Evolutionary conservation across 164 flowering plant species (phyloP).

Genomic region (Echeveria elegans): DNA sequence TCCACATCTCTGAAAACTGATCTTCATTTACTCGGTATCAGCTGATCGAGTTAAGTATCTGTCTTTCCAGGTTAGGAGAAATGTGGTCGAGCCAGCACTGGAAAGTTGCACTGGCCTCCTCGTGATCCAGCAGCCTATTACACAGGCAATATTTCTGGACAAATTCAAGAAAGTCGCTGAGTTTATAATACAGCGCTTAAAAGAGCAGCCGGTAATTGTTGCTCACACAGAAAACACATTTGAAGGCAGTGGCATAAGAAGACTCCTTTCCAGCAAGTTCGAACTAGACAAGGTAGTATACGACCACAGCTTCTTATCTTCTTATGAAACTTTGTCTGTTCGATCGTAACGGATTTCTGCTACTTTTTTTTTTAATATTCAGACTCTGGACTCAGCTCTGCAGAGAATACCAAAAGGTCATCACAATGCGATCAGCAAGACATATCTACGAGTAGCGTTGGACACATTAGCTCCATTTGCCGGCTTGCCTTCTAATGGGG

Average conservation of each 20-base stretch:
- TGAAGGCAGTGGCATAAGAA: slow-evolving; percentile 75
- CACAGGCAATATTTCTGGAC: slow-evolving; percentile 53
- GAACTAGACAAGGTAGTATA: slow-evolving; percentile 93
- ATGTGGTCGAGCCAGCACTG: slow-evolving; percentile 68
- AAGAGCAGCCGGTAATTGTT: slow-evolving; percentile 82
- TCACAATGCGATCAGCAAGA: slow-evolving; percentile 54
- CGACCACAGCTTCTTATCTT: neutral
- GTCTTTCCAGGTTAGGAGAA: slow-evolving; percentile 20
- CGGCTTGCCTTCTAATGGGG: slow-evolving; percentile 82
- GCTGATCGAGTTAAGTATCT: neutral
- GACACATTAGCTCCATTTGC: slow-evolving; percentile 64
- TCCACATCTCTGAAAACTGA: neutral
- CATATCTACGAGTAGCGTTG: slow-evolving; percentile 45
- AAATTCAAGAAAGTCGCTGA: slow-evolving; percentile 46
- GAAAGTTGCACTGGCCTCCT: slow-evolving; percentile 16
- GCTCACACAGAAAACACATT: slow-evolving; percentile 84
- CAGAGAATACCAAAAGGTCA: slow-evolving; percentile 55
- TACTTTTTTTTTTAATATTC: slow-evolving; percentile 12
- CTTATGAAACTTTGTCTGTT: neutral
- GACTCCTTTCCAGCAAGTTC: slow-evolving; percentile 67
- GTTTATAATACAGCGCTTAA: slow-evolving; percentile 40
- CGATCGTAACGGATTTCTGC: neutral
- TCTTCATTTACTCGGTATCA: neutral
- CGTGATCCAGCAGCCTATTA: slow-evolving; percentile 25
- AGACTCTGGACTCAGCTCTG: slow-evolving; percentile 53